Evolutionary conservation across 2,329 filamentous ascomycete genomes (phyloP).

Genomic region (Sporothrix phasma): DNA sequence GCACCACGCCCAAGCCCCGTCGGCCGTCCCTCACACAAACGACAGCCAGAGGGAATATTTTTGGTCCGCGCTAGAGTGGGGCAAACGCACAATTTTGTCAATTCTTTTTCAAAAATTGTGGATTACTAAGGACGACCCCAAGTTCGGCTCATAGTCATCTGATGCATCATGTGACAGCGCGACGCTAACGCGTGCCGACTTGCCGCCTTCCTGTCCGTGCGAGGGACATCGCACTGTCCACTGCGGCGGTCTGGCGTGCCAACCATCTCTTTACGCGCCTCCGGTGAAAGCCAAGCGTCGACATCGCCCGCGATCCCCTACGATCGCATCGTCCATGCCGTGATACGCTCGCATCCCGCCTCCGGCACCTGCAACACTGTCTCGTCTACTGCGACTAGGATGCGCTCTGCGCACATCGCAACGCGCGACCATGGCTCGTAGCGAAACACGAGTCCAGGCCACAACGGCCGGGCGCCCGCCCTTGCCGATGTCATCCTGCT

Average conservation of each 20-base stretch:
- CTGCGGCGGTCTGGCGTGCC: background rate
- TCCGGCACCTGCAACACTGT: conserved; percentile 22
- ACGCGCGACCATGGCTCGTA: conserved; percentile 26
- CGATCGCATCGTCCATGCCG: background rate
- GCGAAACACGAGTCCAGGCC: conserved; percentile 11
- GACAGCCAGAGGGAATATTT: conserved; percentile 9
- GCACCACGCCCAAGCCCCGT: background rate
- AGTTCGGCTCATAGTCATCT: conserved; percentile 10
- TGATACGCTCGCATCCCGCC: background rate
- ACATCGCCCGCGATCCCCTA: no score
- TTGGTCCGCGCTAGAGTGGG: conserved; percentile 6
- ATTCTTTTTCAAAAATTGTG: conserved; percentile 4
- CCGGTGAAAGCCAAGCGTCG: background rate
- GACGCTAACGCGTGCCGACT: conserved; percentile 16
- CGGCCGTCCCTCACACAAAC: background rate
- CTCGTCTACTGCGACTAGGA: conserved; percentile 26
- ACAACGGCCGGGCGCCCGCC: background rate
- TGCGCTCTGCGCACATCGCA: conserved; percentile 38
- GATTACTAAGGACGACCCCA: background rate
- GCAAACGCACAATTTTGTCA: conserved; percentile 18
- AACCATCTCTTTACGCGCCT: background rate
- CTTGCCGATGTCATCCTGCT: conserved; percentile 10
- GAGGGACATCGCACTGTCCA: background rate
- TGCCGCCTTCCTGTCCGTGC: no score
- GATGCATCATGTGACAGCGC: conserved; percentile 25